Conservation (phyloP, 1,284 basidiomycete genomes). For the Rhizoctonia solani region DNA sequence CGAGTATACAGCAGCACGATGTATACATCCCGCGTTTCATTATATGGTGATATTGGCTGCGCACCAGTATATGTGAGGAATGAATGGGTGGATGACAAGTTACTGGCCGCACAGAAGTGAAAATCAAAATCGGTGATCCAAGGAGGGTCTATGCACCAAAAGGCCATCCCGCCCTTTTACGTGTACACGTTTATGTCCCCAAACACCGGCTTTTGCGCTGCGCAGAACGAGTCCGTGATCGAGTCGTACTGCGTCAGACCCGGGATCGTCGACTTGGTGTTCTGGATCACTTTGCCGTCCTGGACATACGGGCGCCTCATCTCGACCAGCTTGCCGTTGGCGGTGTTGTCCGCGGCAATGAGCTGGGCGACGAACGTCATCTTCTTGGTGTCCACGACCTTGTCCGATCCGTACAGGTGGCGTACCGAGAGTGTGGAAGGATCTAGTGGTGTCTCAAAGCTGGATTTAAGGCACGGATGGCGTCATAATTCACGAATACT, state of each 20-base stretch:
- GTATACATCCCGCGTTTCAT: no score
- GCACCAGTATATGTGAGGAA: no score
- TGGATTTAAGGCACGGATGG: no score
- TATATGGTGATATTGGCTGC: no score
- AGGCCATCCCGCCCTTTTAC: slow-evolving; percentile 52
- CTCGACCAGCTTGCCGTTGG: slow-evolving; percentile 53
- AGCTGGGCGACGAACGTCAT: slow-evolving; percentile 63
- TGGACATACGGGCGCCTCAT: slow-evolving; percentile 61
- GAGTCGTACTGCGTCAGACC: no score
- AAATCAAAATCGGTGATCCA: no score
- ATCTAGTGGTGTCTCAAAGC: neutral
- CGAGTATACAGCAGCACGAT: no score
- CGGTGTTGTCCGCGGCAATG: slow-evolving; percentile 53
- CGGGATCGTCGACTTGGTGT: slow-evolving; percentile 50
- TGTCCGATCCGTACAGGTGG: slow-evolving; percentile 56
- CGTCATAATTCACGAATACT: no score
- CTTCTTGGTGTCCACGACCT: slow-evolving; percentile 53
- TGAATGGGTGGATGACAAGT: no score
- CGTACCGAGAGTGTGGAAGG: slow-evolving; percentile 14
- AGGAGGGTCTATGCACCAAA: slow-evolving; percentile 53
- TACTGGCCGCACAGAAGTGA: no score
- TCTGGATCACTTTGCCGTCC: slow-evolving; percentile 56
- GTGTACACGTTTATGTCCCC: slow-evolving; percentile 54
- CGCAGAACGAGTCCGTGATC: no score
- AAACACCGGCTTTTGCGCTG: slow-evolving; percentile 51